These are phyloP conservation scores for Lipomyces sp. DNA, from an alignment of 805 yeast genomes.

Conservation along the genomic window DNA sequence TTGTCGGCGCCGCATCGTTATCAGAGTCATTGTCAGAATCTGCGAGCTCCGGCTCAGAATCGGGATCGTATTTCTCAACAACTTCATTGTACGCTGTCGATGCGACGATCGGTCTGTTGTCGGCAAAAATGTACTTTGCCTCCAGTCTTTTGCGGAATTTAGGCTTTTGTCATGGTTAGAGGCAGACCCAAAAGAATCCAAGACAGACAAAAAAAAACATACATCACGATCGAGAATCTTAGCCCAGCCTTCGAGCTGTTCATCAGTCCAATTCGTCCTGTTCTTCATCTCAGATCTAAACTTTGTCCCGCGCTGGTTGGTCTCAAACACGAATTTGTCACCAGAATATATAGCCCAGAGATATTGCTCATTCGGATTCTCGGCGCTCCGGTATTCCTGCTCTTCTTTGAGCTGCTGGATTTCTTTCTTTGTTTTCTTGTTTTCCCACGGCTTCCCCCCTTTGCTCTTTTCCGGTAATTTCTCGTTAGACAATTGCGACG, in stretches of 20 bases:
- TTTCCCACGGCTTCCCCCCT: conserved; percentile 5
- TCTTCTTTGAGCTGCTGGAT: conserved; percentile 38
- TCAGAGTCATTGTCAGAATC: conserved; percentile 1
- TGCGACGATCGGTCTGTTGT: conserved; percentile 43
- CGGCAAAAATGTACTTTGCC: conserved; percentile 60
- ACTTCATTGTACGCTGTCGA: conserved; percentile 2
- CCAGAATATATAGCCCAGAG: conserved; percentile 62
- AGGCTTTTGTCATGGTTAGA: conserved; percentile 6
- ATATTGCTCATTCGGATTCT: conserved; percentile 52
- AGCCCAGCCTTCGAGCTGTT: conserved; percentile 94
- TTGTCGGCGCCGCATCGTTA: conserved; percentile 2
- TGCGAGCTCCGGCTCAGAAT: conserved; percentile 7
- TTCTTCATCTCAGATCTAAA: conserved; percentile 34
- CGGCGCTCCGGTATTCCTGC: conserved; percentile 44
- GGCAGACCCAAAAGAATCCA: neutral
- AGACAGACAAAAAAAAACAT: conserved; percentile 5
- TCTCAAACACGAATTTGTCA: conserved; percentile 56
- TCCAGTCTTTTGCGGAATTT: conserved; percentile 65
- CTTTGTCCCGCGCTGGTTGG: conserved; percentile 56
- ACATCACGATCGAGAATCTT: conserved; percentile 73
- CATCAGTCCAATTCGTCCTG: conserved; percentile 72
- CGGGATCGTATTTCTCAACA: neutral
- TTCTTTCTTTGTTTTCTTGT: conserved; percentile 26
- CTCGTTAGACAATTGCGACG: neutral
- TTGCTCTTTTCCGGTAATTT: neutral